Evolutionary conservation across 352 stramenopile genomes (phyloP), one percentile per base, ranked within the genome.

Genomic region (Phytophthora tentaculata): DNA sequence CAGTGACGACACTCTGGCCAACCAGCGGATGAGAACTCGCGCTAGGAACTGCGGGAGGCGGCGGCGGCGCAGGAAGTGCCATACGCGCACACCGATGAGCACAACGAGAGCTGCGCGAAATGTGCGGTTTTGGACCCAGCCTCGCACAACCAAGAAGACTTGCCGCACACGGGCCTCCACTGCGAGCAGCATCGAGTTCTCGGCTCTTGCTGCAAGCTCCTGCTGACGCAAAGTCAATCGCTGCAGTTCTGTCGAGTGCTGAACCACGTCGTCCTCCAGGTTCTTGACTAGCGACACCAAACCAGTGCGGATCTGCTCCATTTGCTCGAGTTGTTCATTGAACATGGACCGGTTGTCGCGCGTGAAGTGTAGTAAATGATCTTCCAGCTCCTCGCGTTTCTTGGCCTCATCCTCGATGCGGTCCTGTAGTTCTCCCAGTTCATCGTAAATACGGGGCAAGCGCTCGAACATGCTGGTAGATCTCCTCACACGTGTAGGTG

Each of bases 371-470:
- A 90, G 66, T 56, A 92, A 53, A 43, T 92, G 84, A 5, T 64
- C 70, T 50, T 92, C 84, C 45, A 91, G 73, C 52, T 91, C 83
- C 13, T 90, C 79, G 19, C 79, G 82, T 56, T 89, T 88, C 64
- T 86, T 86, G 16, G 73, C 63, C 52, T 91, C 85, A n/a, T 91
- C 85, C 24, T 92, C 83, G 13, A 91, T 58, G 29, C 81, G 83
- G 37, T 91, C 80, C 61, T 91, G 83, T 9, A 93, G 74, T 58
- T 90, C 81, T 0, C 71, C 79, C 41, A 92, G 61, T 53, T 92
- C 82, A 37, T 91, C 82, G 55, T 88, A 90, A 32, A 91, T 83
- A 24, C 75, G 76, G 17, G 83, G 81, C 16, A 91, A 73, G 1
- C 83, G 73, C 58, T 93, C 81, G 62, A 90, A 83, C 74, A 90